phyloP scores from a whole-genome alignment of 179 eudicot genomes.

The Nepenthes alata region DNA sequence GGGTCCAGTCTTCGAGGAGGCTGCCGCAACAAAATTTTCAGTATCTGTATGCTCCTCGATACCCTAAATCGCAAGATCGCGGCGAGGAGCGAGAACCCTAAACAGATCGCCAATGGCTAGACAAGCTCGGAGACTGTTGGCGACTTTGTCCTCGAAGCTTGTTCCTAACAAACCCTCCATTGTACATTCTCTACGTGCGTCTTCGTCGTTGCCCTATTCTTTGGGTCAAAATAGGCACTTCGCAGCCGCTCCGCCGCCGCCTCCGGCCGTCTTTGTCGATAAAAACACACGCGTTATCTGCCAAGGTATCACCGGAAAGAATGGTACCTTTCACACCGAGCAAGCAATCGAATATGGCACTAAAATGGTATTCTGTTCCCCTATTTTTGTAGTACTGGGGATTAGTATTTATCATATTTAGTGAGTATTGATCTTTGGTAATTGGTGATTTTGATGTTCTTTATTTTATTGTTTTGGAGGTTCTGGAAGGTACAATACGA shows the following conservation, averaged over 20 bases:
- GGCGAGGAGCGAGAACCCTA: conserved; percentile 1
- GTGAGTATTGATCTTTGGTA: not conserved
- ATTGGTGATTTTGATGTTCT: not conserved
- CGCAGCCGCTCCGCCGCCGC: conserved; percentile 48
- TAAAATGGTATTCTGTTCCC: conserved; percentile 47
- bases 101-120: conserved; percentile 36
- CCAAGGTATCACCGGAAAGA: conserved; percentile 96
- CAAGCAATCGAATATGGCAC: conserved; percentile 98
- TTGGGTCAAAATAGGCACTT: conserved; percentile 24
- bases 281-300: conserved; percentile 90
- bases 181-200: not conserved
- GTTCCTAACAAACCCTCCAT: conserved; percentile 16
- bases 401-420: not conserved
- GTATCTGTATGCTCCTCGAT: too few relatives aligned
- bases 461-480: not conserved
- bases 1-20: too few relatives aligned
- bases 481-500: too few relatives aligned
- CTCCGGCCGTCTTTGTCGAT: conserved; percentile 87
- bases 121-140: conserved; percentile 47
- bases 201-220: conserved; percentile 7
- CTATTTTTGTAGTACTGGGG: not conserved
- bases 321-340: conserved; percentile 94
- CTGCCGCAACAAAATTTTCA: too few relatives aligned
- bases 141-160: conserved; percentile 31
- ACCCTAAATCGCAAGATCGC: too few relatives aligned